Conservation (phyloP, 345 rosid species). For the Psidium friedrichsthalianum region DNA sequence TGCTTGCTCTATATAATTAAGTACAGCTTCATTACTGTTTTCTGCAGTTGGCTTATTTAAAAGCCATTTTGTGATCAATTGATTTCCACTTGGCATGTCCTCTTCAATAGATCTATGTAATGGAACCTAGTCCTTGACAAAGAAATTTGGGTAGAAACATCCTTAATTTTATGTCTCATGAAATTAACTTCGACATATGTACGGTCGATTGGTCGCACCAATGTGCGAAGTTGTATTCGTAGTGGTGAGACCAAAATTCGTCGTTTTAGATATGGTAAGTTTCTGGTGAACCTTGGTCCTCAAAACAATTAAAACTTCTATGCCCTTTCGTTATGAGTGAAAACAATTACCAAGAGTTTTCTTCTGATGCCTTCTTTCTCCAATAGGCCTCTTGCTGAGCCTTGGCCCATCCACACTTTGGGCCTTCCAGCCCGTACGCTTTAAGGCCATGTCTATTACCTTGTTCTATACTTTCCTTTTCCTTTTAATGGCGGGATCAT, state of each 20-base stretch:
- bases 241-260: neutral
- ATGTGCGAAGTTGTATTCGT: rapidly evolving
- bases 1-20: too few relatives aligned
- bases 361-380: neutral
- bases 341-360: neutral
- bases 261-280: neutral
- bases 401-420: neutral
- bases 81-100: too few relatives aligned
- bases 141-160: neutral
- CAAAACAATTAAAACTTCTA: neutral
- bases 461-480: neutral
- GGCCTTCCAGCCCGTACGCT: neutral
- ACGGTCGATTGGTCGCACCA: rapidly evolving
- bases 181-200: neutral
- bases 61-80: too few relatives aligned
- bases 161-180: neutral
- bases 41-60: too few relatives aligned
- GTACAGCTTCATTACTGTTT: too few relatives aligned
- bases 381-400: neutral
- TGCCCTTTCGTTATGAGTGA: neutral
- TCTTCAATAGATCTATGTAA: neutral
- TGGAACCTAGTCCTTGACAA: neutral
- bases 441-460: neutral
- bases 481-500: neutral
- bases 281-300: neutral